Percentiles rank a stretch among this genome's conserved stretches.
Evolutionary conservation across 1,284 basidiomycete genomes (phyloP).

Genomic region (Pulchroboletus neoregius): DNA sequence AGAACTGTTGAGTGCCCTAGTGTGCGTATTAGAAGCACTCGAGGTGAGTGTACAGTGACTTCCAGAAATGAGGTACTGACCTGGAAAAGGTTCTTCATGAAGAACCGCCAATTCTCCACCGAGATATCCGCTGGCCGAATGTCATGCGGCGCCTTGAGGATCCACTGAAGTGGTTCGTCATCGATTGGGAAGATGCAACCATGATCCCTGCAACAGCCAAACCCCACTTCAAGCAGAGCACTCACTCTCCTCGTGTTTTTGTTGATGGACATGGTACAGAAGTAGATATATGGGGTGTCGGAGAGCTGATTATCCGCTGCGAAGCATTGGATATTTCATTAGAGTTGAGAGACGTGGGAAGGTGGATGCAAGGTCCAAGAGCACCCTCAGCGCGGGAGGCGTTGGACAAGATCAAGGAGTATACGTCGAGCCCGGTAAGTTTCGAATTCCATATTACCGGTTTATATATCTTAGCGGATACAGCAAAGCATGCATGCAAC

Average conservation of each 20-base stretch:
- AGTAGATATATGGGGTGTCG: not conserved
- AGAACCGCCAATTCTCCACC: not conserved
- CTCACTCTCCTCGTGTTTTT: not conserved
- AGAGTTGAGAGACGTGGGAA: not conserved
- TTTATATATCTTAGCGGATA: no score
- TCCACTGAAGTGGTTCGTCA: not conserved
- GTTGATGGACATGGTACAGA: not conserved
- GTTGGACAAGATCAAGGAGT: not conserved
- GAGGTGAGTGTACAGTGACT: not conserved
- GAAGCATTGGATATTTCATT: not conserved
- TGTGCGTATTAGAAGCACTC: not conserved
- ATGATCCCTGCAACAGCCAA: not conserved
- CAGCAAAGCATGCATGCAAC: no score
- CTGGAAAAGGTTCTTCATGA: not conserved
- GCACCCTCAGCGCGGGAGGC: not conserved
- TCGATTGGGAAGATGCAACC: not conserved
- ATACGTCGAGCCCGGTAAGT: no score
- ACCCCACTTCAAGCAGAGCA: not conserved
- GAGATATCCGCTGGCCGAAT: not conserved
- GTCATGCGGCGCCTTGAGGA: not conserved
- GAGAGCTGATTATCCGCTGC: not conserved
- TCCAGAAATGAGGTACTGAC: not conserved
- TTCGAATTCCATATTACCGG: no score
- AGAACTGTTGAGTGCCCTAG: not conserved
- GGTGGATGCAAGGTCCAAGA: not conserved